phyloP scores from a whole-genome alignment of 768 basidiomycete genomes.

The Boletus sp. region DNA sequence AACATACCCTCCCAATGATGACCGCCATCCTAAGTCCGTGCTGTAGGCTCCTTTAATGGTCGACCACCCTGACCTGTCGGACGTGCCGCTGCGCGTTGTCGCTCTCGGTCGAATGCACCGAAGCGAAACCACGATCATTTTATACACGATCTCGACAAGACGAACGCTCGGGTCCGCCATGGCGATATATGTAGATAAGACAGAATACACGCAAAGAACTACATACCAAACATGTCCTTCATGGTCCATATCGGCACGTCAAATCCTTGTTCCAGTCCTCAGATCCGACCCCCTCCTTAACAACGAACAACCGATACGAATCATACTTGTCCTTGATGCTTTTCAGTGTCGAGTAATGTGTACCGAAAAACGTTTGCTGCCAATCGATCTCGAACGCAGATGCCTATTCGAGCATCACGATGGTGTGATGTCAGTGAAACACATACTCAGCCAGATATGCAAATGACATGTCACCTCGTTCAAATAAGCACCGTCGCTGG shows the following conservation, averaged over 20 bases:
- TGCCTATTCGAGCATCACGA: slow-evolving; percentile 30
- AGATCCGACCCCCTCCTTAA: slow-evolving; percentile 45
- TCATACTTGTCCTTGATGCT: slow-evolving; percentile 46
- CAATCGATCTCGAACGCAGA: slow-evolving; percentile 41
- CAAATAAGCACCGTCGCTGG: slow-evolving; percentile 40
- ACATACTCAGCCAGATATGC: not conserved
- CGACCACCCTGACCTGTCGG: too few relatives aligned
- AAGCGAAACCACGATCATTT: not conserved
- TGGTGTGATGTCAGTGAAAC: not conserved
- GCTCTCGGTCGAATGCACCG: too few relatives aligned
- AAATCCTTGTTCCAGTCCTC: slow-evolving; percentile 44
- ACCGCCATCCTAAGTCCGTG: too few relatives aligned
- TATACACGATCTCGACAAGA: not conserved
- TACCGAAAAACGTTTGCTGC: slow-evolving; percentile 45
- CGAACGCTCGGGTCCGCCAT: not conserved
- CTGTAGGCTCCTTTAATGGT: too few relatives aligned
- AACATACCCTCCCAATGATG: too few relatives aligned
- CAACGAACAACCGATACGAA: slow-evolving; percentile 43
- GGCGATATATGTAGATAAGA: too few relatives aligned
- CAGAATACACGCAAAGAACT: too few relatives aligned
- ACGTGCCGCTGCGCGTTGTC: too few relatives aligned
- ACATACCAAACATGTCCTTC: not conserved
- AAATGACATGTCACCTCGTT: slow-evolving; percentile 41
- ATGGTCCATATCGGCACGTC: slow-evolving; percentile 15
- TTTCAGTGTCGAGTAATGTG: slow-evolving; percentile 39